phyloP scores from a whole-genome alignment of 371 early-diverging fungal species.

The Entomophthora muscae region DNA sequence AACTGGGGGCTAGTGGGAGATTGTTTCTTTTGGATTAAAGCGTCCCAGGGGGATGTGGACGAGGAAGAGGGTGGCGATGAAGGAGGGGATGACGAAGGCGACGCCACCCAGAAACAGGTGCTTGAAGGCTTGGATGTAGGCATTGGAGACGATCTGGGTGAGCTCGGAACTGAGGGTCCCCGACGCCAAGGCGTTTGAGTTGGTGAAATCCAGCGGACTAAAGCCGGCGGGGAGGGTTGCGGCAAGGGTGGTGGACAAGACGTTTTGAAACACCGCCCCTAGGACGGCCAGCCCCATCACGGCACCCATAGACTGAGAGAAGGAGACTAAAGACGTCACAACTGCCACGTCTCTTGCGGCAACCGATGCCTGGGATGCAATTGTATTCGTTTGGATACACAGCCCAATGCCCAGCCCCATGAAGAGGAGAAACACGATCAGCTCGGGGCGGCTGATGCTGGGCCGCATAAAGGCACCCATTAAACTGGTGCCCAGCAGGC shows the following conservation, averaged over 20 bases:
- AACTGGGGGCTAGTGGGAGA: no score
- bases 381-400: constrained; percentile 35
- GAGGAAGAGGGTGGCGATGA: not conserved
- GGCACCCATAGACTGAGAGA: constrained; percentile 44
- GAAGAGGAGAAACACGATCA: constrained; percentile 24
- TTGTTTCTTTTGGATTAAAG: no score
- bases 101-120: not conserved
- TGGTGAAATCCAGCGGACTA: not conserved
- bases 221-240: not conserved
- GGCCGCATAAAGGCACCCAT: constrained; percentile 21
- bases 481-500: constrained; percentile 24
- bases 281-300: constrained; percentile 42
- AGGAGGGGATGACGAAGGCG: constrained; percentile 1
- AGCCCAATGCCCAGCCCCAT: constrained; percentile 38
- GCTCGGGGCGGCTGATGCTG: constrained; percentile 18
- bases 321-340: constrained; percentile 33
- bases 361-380: constrained; percentile 35
- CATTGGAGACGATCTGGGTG: not conserved
- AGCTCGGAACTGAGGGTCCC: not conserved
- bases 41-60: constrained; percentile 2
- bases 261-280: constrained; percentile 29
- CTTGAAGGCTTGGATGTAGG: constrained; percentile 7
- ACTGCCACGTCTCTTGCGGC: constrained; percentile 34
- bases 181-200: not conserved
- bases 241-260: constrained; percentile 13